phyloP scores from a whole-genome alignment of 225 moss, liverwort and hornwort genomes.

The Pseudisothecium myosuroides region DNA sequence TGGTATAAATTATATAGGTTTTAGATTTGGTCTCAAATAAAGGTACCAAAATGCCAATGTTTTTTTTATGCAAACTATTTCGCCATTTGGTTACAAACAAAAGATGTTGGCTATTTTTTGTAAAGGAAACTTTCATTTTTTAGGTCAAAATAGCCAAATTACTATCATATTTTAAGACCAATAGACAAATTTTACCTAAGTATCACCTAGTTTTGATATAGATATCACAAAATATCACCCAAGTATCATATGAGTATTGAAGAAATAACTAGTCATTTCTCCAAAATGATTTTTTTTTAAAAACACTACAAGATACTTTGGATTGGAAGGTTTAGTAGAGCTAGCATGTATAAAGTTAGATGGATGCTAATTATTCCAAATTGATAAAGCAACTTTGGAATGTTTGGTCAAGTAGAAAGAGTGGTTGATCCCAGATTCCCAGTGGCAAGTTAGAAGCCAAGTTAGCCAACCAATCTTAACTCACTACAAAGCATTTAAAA shows the following conservation, averaged over 20 bases:
- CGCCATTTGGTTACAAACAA: neutral
- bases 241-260: no score
- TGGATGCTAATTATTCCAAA: neutral
- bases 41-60: neutral
- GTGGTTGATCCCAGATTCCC: neutral
- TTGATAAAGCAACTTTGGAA: neutral
- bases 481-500: neutral
- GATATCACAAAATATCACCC: no score
- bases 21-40: neutral
- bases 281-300: no score
- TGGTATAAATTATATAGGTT: neutral
- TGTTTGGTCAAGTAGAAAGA: neutral
- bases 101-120: neutral
- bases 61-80: no score
- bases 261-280: no score
- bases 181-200: no score
- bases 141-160: no score
- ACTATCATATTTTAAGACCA: no score
- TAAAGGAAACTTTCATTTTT: neutral
- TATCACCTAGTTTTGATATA: no score
- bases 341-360: neutral
- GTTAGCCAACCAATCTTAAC: neutral
- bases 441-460: neutral
- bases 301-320: neutral
- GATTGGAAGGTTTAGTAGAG: neutral